Evolutionary conservation across 768 basidiomycete species (phyloP), one percentile per base, ranked within the genome.

Genomic region (Erythrobasidium yunnanense): DNA sequence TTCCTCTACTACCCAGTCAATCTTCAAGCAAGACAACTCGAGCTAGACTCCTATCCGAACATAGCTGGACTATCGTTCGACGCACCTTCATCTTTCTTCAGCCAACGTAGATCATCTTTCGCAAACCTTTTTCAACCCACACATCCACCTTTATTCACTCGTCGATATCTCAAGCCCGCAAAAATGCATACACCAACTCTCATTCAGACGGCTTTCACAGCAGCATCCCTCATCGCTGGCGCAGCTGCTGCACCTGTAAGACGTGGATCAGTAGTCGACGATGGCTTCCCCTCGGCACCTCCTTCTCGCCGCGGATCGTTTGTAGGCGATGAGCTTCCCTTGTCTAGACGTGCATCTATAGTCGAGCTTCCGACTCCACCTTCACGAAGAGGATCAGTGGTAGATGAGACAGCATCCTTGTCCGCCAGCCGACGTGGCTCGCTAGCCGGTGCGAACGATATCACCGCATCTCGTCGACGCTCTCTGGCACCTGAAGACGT

Each of bases 101-200:
- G n/a, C n/a, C n/a, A n/a, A n/a, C n/a, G n/a, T n/a, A n/a, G n/a
- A n/a, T 42, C 38, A 42, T 23, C 50, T 52, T 52, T 15, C 11
- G 8, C 22, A 11, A 8, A 45, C 15, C 30, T 25, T 25, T 58
- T 46, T 58, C 30, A 58, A 20, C 17, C 13, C 34, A 22, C 54
- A 15, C 54, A 33, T 46, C 23, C 56, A 47, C 7, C 38, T 5
- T 57, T 25, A 47, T 29, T 33, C 49, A 51, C 49, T n/a, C 22
- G 34, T 18, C 38, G 11, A 42, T 11, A n/a, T 42, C 38, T n/a
- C n/a, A n/a, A 29, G 33, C 4, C n/a, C 32, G 47, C 7, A 25
- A 63, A 2, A 15, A 63, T 63, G 60, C 60, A 63, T 30, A 63
- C 60, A 2, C 60, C 60, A 8, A 63, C 60, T 63, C 60, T 63